phyloP scores from a whole-genome alignment of 83 land plant genomes.

The Picea mariana region DNA sequence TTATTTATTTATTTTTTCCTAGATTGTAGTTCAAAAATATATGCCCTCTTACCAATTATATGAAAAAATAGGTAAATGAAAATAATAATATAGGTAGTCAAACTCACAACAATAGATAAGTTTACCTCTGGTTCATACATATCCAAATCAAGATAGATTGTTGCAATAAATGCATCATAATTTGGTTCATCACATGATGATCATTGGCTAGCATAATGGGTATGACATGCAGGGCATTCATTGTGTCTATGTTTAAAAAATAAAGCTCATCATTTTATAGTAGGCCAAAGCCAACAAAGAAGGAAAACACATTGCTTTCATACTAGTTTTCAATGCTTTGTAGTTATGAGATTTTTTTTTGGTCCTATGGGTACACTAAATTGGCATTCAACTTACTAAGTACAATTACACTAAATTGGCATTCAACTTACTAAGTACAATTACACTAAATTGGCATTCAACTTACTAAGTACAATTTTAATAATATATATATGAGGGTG shows the following conservation, averaged over 20 bases:
- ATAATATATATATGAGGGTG: no score
- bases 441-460: no score
- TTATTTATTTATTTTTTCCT: neutral
- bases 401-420: neutral
- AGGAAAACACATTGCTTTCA: neutral
- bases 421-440: no score
- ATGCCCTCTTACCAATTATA: neutral
- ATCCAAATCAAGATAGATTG: constrained; percentile 48
- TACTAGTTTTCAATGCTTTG: neutral
- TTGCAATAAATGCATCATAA: constrained; percentile 56
- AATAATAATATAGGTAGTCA: neutral
- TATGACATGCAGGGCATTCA: constrained; percentile 63
- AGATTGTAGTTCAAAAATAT: neutral
- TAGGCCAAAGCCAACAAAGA: neutral
- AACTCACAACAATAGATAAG: neutral
- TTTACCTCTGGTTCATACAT: constrained; percentile 57
- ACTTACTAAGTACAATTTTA: no score
- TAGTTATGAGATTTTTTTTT: neutral
- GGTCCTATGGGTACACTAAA: neutral
- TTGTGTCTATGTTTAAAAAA: constrained; percentile 36
- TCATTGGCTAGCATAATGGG: constrained; percentile 62
- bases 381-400: neutral
- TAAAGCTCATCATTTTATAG: neutral
- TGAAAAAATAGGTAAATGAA: neutral
- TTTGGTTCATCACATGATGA: constrained; percentile 58